These are phyloP conservation scores for Agapanthus africanus DNA, from an alignment of 106 monocot genomes.

Conservation along the genomic window DNA sequence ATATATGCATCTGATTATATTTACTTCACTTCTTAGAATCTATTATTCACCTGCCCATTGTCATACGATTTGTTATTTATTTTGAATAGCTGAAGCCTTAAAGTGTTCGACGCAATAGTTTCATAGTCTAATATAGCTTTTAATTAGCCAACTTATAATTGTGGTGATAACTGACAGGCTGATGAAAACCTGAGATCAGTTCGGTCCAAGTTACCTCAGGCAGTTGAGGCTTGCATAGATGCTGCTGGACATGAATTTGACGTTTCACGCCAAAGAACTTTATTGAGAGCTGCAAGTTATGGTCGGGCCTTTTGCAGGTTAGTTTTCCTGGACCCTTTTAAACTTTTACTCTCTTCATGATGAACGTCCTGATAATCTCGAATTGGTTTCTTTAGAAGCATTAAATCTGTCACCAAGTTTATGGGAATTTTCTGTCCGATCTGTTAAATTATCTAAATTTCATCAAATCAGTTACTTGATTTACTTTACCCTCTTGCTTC, in stretches of 20 bases:
- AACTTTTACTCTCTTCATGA: constrained; percentile 3
- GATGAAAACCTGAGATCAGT: constrained; percentile 90
- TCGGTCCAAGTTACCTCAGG: constrained; percentile 64
- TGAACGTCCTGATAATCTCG: too few relatives aligned
- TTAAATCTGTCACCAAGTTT: too few relatives aligned
- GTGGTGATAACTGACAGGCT: constrained; percentile 45
- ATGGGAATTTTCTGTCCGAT: not conserved
- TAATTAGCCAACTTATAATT: too few relatives aligned
- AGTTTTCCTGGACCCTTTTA: constrained; percentile 2
- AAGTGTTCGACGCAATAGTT: too few relatives aligned
- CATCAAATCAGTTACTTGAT: not conserved
- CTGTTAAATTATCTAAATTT: not conserved
- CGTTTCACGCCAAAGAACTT: constrained; percentile 68
- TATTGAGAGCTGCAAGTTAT: constrained; percentile 96
- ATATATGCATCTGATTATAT: too few relatives aligned
- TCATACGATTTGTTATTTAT: too few relatives aligned
- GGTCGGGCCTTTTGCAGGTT: constrained; percentile 98
- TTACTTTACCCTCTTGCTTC: too few relatives aligned
- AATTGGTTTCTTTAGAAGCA: too few relatives aligned
- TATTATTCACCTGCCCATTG: too few relatives aligned
- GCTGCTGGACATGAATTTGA: constrained; percentile 98
- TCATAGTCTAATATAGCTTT: too few relatives aligned
- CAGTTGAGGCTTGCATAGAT: constrained; percentile 91
- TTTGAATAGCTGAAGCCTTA: too few relatives aligned
- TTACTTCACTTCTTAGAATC: too few relatives aligned